A percentile compares a stretch with the other conserved stretches of the same genome.
phyloP scores from a whole-genome alignment of 768 basidiomycete species.

The Naganishia onofrii region DNA sequence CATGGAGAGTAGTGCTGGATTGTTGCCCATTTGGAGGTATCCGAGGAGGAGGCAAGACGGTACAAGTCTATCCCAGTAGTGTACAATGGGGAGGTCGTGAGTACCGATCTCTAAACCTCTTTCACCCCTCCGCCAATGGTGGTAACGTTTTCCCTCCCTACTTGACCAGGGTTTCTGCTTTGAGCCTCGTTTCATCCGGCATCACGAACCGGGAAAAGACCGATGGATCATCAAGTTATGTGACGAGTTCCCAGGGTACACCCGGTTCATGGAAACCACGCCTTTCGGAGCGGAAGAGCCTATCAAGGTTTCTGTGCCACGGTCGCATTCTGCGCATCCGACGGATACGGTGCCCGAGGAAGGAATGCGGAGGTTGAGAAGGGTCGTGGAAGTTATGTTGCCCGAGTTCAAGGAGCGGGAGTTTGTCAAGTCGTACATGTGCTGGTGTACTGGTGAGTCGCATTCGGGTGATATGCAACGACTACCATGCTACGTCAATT shows the following conservation, averaged over 20 bases:
- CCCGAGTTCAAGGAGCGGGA: slow-evolving; percentile 38
- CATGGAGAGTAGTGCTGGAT: slow-evolving; percentile 37
- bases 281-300: slow-evolving; percentile 38
- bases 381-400: slow-evolving; percentile 41
- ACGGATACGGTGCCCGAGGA: slow-evolving; percentile 48
- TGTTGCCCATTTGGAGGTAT: slow-evolving; percentile 48
- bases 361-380: slow-evolving; percentile 36
- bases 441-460: slow-evolving; percentile 44
- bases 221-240: slow-evolving; percentile 41
- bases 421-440: slow-evolving; percentile 41
- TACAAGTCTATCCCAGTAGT: slow-evolving; percentile 42
- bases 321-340: slow-evolving; percentile 48
- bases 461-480: background rate
- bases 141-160: no score
- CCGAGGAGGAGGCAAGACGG: slow-evolving; percentile 40
- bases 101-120: background rate
- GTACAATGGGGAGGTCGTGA: slow-evolving; percentile 46
- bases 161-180: slow-evolving; percentile 46
- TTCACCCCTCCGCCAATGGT: no score
- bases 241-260: slow-evolving; percentile 50
- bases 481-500: background rate
- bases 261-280: slow-evolving; percentile 31
- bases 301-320: slow-evolving; percentile 43
- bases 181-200: slow-evolving; percentile 36
- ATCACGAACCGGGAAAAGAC: slow-evolving; percentile 20